Evolutionary conservation across 2,329 filamentous ascomycete genomes (phyloP).

Genomic region (Pseudopithomyces chartarum): DNA sequence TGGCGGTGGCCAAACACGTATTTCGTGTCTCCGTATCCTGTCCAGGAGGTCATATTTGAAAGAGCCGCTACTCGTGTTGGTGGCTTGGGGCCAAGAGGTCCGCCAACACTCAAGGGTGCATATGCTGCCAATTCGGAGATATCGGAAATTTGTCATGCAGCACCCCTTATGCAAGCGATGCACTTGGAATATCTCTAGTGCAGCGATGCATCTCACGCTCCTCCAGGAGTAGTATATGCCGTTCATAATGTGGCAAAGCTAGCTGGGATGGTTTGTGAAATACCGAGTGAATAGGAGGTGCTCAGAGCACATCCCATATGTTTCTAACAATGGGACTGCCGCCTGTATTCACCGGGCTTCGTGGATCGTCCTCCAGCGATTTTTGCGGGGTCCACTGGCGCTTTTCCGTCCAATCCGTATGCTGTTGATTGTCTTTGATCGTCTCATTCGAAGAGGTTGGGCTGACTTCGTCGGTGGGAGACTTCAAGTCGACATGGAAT

Average conservation of each 20-base stretch:
- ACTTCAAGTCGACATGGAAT: constrained; percentile 42
- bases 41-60: background rate
- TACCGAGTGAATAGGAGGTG: background rate
- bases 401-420: constrained; percentile 33
- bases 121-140: constrained; percentile 13
- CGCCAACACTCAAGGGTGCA: constrained; percentile 3
- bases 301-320: constrained; percentile 76
- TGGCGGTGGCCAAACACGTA: background rate
- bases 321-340: constrained; percentile 77
- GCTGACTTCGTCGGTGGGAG: constrained; percentile 31
- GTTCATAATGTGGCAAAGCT: background rate
- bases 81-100: constrained; percentile 2
- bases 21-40: background rate
- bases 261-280: background rate
- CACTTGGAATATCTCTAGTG: background rate
- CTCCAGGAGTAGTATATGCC: background rate
- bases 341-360: constrained; percentile 75
- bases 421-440: constrained; percentile 35
- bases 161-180: background rate
- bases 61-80: constrained; percentile 3
- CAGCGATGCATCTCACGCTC: background rate
- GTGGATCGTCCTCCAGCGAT: constrained; percentile 68
- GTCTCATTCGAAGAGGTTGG: constrained; percentile 39
- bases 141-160: background rate
- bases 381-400: constrained; percentile 57